Base-by-base conservation (phyloP, 179 eudicot genomes). In the Actinidia arguta region DNA sequence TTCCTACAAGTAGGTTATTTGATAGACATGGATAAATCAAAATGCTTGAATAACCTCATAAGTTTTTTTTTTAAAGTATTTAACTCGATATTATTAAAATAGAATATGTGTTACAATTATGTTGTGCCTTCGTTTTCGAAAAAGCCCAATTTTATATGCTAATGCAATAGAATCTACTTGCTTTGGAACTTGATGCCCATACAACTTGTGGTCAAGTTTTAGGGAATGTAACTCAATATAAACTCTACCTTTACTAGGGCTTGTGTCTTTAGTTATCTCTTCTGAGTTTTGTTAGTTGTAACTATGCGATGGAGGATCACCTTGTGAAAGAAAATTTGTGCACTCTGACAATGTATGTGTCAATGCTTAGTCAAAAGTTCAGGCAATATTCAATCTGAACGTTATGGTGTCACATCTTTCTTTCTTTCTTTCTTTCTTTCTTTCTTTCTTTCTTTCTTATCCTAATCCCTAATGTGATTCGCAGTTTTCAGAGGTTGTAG, bases 11-110 rank as follows among this genome's bases (percentile, higher is more conserved):
- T 18, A 25, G 72, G 16, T 31, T 7, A 52, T 84, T 72, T 88
- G 81, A 24, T 85, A 97, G 99, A 94, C 95, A n/a, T n/a, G n/a
- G n/a, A n/a, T n/a, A n/a, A n/a, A n/a, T n/a, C n/a, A n/a, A n/a
- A n/a, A n/a, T n/a, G n/a, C n/a, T n/a, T n/a, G n/a, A n/a, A n/a
- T n/a, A n/a, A n/a, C n/a, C n/a, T n/a, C n/a, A n/a, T n/a, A n/a
- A n/a, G n/a, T n/a, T n/a, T n/a, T 85, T 95, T 95, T 88, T 93
- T 97, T 81, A 98, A 97, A 88, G 98, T 70, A 70, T 44, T 18
- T 47, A 17, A 18, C 24, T 18, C 52, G 13, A 20, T 20, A 39
- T 50, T 39, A 70, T 70, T 70, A 2, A 69, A 14, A 8, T 69
- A n/a, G 1, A 69, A 69, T 44, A 51, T 68, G 12, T 18, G 8